Base-by-base conservation (phyloP, 2,329 filamentous ascomycete genomes). In the Ceratocystis diversiconidia region DNA sequence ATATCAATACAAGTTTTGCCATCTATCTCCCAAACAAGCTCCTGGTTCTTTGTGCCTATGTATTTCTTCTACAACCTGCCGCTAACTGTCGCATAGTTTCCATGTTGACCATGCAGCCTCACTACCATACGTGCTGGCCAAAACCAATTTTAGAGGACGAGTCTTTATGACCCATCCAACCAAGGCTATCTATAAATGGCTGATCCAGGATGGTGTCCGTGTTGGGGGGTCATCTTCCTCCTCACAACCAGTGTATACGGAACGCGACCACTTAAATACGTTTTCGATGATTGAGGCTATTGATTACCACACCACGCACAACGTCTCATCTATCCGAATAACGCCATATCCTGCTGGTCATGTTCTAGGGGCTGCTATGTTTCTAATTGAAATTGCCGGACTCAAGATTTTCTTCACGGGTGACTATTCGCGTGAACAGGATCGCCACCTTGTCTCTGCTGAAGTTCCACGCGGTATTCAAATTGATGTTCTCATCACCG, bases 81-180 rank as follows among this genome's bases (percentile, higher is more conserved):
- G 60, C 62, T 62, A 71, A 71, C 72, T 30, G 17, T 36, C 15
- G 67, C 71, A 68, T 70, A 96, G 92, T 88, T 99, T 99, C 74
- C 94, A 99, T 75, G 82, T 97, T 74, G 94, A 99, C 73, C 94
- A 99, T 78, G 94, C 94, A n/a, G 92, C 92, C 17, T 96, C 92
- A n/a, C 79, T 99, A 60, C 94, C 94, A 57, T 99, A 97, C 74
- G 94, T 99, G 67, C 83, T 99, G 69, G 89, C 92, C 69, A 99
- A 99, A 79, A 97, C 94, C 46, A 96, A 96, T 75, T 99, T 99
- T 79, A 88, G 89, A 70, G 94, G 94, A 61, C 86, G 92, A 25
- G 92, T 97, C 68, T 97, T 96, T 79, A 99, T 97, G 92, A 99
- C 94, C 63, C 94, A 99, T 79, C 91, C 94, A 1, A 99, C 94